A percentile compares a stretch with the other conserved stretches of the same genome.
Evolutionary conservation across 345 rosid species (phyloP).

Genomic region (Salix arbutifolia): DNA sequence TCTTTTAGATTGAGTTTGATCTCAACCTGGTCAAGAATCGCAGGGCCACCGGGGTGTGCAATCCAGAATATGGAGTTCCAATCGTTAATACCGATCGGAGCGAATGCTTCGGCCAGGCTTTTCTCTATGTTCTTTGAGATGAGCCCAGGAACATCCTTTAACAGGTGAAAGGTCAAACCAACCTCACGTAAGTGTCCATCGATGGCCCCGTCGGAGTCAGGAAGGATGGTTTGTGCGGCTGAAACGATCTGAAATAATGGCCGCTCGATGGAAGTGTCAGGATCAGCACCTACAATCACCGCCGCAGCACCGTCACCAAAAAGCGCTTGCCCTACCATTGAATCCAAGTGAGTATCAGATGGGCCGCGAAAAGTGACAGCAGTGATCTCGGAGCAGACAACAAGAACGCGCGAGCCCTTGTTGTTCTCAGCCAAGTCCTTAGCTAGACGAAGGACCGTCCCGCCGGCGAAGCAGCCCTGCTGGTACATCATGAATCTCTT

Average conservation of each 20-base stretch:
- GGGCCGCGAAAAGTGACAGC: constrained; percentile 18
- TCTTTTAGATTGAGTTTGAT: constrained; percentile 8
- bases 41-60: constrained; percentile 20
- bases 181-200: constrained; percentile 25
- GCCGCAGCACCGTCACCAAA: constrained; percentile 23
- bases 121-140: constrained; percentile 21
- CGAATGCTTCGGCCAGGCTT: constrained; percentile 18
- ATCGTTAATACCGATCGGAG: constrained; percentile 18
- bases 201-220: constrained; percentile 17
- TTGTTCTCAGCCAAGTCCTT: constrained; percentile 23
- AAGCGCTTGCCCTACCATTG: constrained; percentile 20
- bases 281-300: constrained; percentile 16
- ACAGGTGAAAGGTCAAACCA: constrained; percentile 13
- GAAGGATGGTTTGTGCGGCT: constrained; percentile 19
- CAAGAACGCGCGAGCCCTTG: constrained; percentile 19
- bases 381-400: constrained; percentile 20
- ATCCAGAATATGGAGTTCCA: constrained; percentile 27
- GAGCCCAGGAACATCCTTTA: constrained; percentile 17
- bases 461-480: constrained; percentile 23
- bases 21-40: constrained; percentile 23
- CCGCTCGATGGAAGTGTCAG: constrained; percentile 11
- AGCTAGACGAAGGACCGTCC: constrained; percentile 16
- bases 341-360: constrained; percentile 16
- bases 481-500: constrained; percentile 21
- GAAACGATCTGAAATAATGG: constrained; percentile 17